These are phyloP conservation scores for Davidsoniella virescens DNA, from an alignment of 2,329 filamentous ascomycete species.

Conservation along the genomic window DNA sequence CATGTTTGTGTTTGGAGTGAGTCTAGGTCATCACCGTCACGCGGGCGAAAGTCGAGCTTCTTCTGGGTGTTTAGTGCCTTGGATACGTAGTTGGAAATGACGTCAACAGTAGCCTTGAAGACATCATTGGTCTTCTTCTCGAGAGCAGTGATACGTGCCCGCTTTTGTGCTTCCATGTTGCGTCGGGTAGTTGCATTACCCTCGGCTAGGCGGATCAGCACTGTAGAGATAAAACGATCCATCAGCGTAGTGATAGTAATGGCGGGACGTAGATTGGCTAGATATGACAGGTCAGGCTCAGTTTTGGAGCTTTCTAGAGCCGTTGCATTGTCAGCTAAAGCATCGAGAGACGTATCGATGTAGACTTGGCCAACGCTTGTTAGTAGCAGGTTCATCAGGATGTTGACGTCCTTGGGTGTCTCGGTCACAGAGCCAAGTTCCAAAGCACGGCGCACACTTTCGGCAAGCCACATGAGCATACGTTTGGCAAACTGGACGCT, in stretches of 20 bases:
- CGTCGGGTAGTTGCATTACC: conserved; percentile 79
- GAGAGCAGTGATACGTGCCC: conserved; percentile 55
- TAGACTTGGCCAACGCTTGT: conserved; percentile 77
- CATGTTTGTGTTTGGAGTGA: conserved; percentile 78
- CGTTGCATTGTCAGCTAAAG: conserved; percentile 55
- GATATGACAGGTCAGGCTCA: conserved; percentile 76
- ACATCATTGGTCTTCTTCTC: conserved; percentile 64
- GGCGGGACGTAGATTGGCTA: conserved; percentile 61
- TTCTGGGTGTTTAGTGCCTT: conserved; percentile 62
- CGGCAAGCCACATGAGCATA: conserved; percentile 95
- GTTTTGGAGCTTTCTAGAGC: conserved; percentile 63
- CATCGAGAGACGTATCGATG: conserved; percentile 50
- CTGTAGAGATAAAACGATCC: conserved; percentile 77
- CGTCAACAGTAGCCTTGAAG: conserved; percentile 42
- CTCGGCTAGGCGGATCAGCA: conserved; percentile 77
- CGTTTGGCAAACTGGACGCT: conserved; percentile 82
- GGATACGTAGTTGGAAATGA: conserved; percentile 58
- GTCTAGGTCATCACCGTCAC: conserved; percentile 56
- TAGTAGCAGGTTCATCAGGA: conserved; percentile 68
- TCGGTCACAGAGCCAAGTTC: conserved; percentile 80
- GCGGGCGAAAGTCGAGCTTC: conserved; percentile 81
- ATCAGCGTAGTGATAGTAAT: conserved; percentile 87
- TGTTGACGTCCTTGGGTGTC: conserved; percentile 83
- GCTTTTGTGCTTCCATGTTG: conserved; percentile 74
- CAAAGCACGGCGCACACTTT: conserved; percentile 78